These are phyloP conservation scores for Knoxia roxburghii DNA, from an alignment of 257 asterid species.

Conservation along the genomic window DNA sequence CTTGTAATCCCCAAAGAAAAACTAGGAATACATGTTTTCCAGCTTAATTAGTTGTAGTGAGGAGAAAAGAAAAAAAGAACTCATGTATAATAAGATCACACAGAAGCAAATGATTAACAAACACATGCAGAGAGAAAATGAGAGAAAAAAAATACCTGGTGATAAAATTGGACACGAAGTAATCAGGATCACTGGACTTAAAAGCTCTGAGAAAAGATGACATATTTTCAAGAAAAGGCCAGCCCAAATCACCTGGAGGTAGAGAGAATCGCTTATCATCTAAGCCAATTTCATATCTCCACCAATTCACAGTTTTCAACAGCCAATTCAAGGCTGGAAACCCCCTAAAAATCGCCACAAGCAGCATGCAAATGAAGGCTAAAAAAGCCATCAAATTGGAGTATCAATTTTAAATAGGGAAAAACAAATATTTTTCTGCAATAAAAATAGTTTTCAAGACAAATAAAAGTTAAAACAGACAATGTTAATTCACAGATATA, in stretches of 20 bases:
- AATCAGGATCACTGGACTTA: conserved; percentile 70
- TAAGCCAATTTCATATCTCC: conserved; percentile 53
- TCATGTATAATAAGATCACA: too few relatives aligned
- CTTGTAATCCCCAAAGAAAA: too few relatives aligned
- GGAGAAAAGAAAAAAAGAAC: too few relatives aligned
- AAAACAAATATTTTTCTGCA: background rate
- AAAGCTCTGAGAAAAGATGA: conserved; percentile 87
- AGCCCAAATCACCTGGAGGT: conserved; percentile 97
- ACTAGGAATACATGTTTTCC: too few relatives aligned
- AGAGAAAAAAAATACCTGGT: background rate
- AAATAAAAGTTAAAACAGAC: background rate
- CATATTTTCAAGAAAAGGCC: conserved; percentile 94
- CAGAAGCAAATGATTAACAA: too few relatives aligned
- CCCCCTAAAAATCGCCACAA: conserved; percentile 18
- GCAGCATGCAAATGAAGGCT: conserved; percentile 11
- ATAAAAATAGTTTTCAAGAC: too few relatives aligned
- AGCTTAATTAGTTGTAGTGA: too few relatives aligned
- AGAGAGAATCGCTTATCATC: conserved; percentile 39
- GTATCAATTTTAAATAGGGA: too few relatives aligned
- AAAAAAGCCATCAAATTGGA: background rate
- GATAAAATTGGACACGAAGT: conserved; percentile 50
- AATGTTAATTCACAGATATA: too few relatives aligned
- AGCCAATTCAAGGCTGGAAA: conserved; percentile 34
- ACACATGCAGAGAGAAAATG: too few relatives aligned
- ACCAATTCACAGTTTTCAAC: conserved; percentile 34